These are phyloP conservation scores for Fomes fomentarius DNA, from an alignment of 1,284 basidiomycete species.

Conservation along the genomic window DNA sequence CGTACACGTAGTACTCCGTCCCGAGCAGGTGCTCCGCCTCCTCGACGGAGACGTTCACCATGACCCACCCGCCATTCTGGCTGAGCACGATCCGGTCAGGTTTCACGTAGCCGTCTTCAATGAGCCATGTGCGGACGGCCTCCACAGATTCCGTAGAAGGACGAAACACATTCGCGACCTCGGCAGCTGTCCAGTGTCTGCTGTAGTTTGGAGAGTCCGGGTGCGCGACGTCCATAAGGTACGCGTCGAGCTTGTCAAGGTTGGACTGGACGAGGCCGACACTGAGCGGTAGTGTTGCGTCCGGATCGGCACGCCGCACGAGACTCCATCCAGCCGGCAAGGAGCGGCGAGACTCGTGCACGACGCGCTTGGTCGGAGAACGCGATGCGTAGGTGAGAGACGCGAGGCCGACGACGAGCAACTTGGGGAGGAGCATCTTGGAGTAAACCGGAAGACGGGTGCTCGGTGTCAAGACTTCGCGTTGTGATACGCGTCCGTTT, in stretches of 20 bases:
- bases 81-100: conserved; percentile 37
- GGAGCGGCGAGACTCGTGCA: conserved; percentile 42
- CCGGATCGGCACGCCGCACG: conserved; percentile 36
- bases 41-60: conserved; percentile 45
- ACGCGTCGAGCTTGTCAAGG: conserved; percentile 42
- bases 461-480: background rate
- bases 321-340: conserved; percentile 41
- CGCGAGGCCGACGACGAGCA: conserved; percentile 10
- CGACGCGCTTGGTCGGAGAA: conserved; percentile 26
- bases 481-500: too few species aligned
- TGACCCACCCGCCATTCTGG: conserved; percentile 45
- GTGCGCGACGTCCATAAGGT: conserved; percentile 48
- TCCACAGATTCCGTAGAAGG: conserved; percentile 45
- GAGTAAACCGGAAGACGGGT: background rate
- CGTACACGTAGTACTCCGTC: conserved; percentile 50
- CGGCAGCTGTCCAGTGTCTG: conserved; percentile 43
- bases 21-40: conserved; percentile 49
- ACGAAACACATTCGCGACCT: conserved; percentile 45
- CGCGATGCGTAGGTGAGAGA: conserved; percentile 10
- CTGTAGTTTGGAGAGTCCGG: conserved; percentile 46
- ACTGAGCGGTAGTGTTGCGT: conserved; percentile 40
- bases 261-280: conserved; percentile 50
- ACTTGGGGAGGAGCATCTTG: conserved; percentile 16
- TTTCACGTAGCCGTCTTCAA: conserved; percentile 36
- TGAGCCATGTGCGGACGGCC: conserved; percentile 47